Evolutionary conservation across 2,329 filamentous ascomycete genomes (phyloP), one percentile per base, ranked within the genome.

Genomic region (Coniochaeta sp.): DNA sequence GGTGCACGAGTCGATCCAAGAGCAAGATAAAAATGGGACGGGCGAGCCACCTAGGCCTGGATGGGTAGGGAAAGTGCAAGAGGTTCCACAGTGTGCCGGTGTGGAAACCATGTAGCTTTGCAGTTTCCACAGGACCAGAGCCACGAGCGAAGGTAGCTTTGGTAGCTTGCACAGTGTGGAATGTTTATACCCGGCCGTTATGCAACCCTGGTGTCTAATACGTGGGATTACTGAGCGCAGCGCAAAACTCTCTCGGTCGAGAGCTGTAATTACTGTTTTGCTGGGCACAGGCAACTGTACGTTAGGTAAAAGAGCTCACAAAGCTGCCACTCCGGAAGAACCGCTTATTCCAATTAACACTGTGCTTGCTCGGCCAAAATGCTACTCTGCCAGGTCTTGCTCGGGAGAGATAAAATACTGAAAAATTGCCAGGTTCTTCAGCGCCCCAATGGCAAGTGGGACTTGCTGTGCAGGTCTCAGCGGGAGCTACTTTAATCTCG

Each of bases 401-500:
- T 26, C 26, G 12, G n/a, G n/a, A n/a, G 34, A 26, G n/a, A 7
- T 52, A 17, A 17, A 26, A 52, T 9, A 30, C 24, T n/a, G 5
- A 30, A 28, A n/a, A 30, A 24, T 30, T 17, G 47, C 24, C 26
- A 52, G 24, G 24, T 44, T 62, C 58, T 60, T 62, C 61, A 61
- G 62, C 59, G 36, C 58, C 42, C 52, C 47, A 62, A 61, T 62
- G 61, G 61, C 60, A 57, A 60, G 64, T 60, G 64, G 63, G 58
- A 30, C 60, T 24, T 55, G 56, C 59, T 14, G 22, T 65, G 67
- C 61, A 66, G 65, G 65, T 67, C 65, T 63, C 66, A 67, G 65
- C 65, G 60, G 47, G 59, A 66, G 68, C 62, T 66, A 69, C 70
- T 62, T 70, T 65, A 62, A 65, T 68, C 62, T 67, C 67, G 64